A percentile compares a stretch with the other conserved stretches of the same genome.
phyloP scores from a whole-genome alignment of 306 rosid species.

The Cucurbita pepo region DNA sequence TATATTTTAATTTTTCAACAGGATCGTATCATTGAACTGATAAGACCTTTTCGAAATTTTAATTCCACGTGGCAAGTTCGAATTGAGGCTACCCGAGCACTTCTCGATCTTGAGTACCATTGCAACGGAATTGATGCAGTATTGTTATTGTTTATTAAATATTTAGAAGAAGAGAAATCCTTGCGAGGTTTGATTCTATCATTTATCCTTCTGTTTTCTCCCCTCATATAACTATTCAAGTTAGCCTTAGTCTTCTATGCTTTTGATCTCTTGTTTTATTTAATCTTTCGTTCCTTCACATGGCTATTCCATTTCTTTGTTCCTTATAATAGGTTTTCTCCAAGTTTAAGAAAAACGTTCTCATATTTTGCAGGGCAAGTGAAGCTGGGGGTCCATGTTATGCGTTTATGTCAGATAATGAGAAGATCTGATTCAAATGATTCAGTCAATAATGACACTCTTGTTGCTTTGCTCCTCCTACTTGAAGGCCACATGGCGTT shows the following conservation, averaged over 20 bases:
- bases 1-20: conserved; percentile 21
- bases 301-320: background rate
- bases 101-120: conserved; percentile 89
- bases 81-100: conserved; percentile 76
- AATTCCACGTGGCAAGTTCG: conserved; percentile 74
- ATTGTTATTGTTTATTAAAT: conserved; percentile 48
- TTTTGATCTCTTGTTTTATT: conserved; percentile 1
- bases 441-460: conserved; percentile 39
- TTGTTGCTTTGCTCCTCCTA: conserved; percentile 48
- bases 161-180: conserved; percentile 67
- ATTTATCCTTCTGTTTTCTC: background rate
- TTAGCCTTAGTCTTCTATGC: background rate
- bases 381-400: conserved; percentile 64
- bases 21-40: conserved; percentile 74
- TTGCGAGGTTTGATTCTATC: conserved; percentile 45
- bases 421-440: conserved; percentile 33
- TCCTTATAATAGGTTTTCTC: background rate
- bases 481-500: conserved; percentile 66
- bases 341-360: background rate
- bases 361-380: conserved; percentile 57
- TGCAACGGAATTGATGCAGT: conserved; percentile 65
- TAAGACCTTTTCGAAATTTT: conserved; percentile 52
- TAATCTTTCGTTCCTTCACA: background rate
- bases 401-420: conserved; percentile 68
- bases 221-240: background rate